Conservation (phyloP, 169 alveolate genomes). For the Plasmodium blacklocki region DNA sequence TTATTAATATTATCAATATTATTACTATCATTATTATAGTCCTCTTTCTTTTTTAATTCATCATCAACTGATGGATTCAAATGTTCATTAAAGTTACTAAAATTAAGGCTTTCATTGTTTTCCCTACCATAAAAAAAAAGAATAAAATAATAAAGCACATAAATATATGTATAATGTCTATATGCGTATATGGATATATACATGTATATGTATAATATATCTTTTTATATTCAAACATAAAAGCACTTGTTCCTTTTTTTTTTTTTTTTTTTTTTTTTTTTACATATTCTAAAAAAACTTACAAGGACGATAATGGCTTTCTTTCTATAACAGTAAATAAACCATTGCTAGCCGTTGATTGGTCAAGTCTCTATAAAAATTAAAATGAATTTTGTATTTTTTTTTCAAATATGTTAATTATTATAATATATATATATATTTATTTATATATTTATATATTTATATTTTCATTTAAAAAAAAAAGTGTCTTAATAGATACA, state of each 20-base stretch:
- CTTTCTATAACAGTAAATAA: slow-evolving; percentile 69
- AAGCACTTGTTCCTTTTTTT: neutral
- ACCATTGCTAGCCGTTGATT: slow-evolving; percentile 62
- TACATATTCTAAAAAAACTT: slow-evolving; percentile 1
- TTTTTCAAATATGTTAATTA: no score
- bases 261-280: neutral
- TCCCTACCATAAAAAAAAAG: slow-evolving; percentile 12
- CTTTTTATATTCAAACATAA: neutral
- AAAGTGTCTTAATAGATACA: neutral
- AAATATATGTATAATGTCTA: neutral
- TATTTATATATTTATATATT: neutral
- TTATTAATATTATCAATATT: no score
- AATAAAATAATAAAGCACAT: no score
- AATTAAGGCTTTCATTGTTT: slow-evolving; percentile 42
- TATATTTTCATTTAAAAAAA: neutral
- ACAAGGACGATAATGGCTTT: slow-evolving; percentile 67
- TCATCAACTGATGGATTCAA: slow-evolving; percentile 15
- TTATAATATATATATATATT: neutral
- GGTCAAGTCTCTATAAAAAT: slow-evolving; percentile 44
- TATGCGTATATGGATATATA: neutral
- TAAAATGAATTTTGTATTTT: neutral
- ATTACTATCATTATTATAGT: neutral
- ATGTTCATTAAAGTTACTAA: slow-evolving; percentile 48
- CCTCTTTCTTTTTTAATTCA: slow-evolving; percentile 24
- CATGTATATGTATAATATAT: neutral